Evolutionary conservation across 2,329 filamentous ascomycete genomes (phyloP).

Genomic region (Onygena corvina): DNA sequence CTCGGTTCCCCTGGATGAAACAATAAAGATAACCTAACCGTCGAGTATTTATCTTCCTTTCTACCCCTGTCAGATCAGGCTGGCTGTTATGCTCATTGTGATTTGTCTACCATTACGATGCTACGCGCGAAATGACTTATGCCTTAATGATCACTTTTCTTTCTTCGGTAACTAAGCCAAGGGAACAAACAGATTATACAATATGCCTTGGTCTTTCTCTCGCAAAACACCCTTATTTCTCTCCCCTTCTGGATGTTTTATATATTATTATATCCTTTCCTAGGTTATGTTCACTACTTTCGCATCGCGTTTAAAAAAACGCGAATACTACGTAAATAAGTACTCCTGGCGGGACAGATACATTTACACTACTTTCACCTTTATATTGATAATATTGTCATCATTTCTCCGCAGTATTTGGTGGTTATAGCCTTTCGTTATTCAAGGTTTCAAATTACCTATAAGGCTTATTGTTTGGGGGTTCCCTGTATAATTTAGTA

Average conservation of each 20-base stretch:
- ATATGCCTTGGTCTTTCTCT: constrained; percentile 1
- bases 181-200: constrained; percentile 4
- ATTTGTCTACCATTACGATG: not conserved
- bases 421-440: too few relatives aligned
- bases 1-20: constrained; percentile 36
- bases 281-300: too few relatives aligned
- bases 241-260: not conserved
- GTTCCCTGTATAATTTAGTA: too few relatives aligned
- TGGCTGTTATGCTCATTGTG: not conserved
- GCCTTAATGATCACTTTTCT: constrained; percentile 5
- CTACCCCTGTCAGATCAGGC: not conserved
- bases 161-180: constrained; percentile 4
- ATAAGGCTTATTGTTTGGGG: too few relatives aligned
- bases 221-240: not conserved
- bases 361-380: not conserved
- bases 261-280: not conserved
- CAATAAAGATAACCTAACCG: constrained; percentile 13
- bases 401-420: too few relatives aligned
- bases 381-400: not conserved
- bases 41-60: not conserved
- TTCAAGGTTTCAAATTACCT: too few relatives aligned
- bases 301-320: not conserved
- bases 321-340: not conserved
- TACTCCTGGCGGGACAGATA: not conserved
- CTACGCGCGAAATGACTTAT: constrained; percentile 7